phyloP scores from a whole-genome alignment of 768 basidiomycete species.

The Phallus indusiatus region DNA sequence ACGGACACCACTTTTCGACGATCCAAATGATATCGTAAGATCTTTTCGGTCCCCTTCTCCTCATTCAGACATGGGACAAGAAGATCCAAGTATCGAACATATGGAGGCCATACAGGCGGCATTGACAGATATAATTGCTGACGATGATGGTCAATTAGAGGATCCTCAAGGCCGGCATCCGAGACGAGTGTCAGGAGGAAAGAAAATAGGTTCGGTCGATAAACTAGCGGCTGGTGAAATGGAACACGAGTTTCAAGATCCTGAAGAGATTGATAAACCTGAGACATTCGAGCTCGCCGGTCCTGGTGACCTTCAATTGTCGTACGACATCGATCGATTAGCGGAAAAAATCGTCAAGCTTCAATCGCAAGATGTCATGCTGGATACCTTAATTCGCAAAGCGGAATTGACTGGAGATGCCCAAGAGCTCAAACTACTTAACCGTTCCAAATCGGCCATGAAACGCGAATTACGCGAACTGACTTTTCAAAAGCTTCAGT shows the following conservation, averaged over 20 bases:
- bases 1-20: conserved; percentile 72
- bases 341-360: conserved; percentile 66
- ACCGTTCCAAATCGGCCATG: conserved; percentile 74
- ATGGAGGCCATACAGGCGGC: conserved; percentile 98
- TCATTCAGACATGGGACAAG: not conserved
- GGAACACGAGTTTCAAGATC: conserved; percentile 32
- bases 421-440: conserved; percentile 75
- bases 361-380: conserved; percentile 71
- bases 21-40: conserved; percentile 50
- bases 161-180: conserved; percentile 2
- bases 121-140: conserved; percentile 88
- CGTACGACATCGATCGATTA: conserved; percentile 76
- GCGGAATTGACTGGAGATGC: conserved; percentile 90
- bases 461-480: conserved; percentile 75
- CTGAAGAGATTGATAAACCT: conserved; percentile 24
- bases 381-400: conserved; percentile 85
- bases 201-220: conserved; percentile 20
- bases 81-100: conserved; percentile 31
- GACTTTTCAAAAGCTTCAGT: conserved; percentile 84
- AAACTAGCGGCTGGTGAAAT: conserved; percentile 38
- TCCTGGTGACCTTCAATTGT: conserved; percentile 83
- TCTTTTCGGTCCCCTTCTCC: conserved; percentile 2
- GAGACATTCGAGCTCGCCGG: conserved; percentile 66
- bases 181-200: not conserved
- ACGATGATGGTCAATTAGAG: conserved; percentile 48